A percentile compares a stretch with the other conserved stretches of the same genome.
Evolutionary conservation across 1,139 yeast species (phyloP).

Genomic region (Suzukiozyma palmioleophila): DNA sequence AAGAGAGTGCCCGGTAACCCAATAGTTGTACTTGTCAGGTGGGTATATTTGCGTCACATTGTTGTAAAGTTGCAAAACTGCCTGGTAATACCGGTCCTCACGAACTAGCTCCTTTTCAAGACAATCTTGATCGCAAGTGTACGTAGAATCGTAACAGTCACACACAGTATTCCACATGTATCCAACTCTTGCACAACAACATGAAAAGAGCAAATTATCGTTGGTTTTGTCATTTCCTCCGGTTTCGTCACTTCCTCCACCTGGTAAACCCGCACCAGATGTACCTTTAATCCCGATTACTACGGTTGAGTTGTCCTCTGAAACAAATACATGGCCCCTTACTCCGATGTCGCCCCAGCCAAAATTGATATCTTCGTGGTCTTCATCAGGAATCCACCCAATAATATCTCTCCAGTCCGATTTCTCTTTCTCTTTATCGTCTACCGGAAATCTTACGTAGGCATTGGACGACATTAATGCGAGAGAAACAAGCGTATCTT

Average conservation of each 20-base stretch:
- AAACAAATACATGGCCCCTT: conserved; percentile 85
- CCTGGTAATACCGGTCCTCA: conserved; percentile 78
- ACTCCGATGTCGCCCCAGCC: conserved; percentile 89
- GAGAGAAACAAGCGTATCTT: conserved; percentile 64
- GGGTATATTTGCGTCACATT: conserved; percentile 61
- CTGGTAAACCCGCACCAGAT: conserved; percentile 77
- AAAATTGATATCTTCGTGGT: conserved; percentile 40
- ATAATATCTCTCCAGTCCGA: conserved; percentile 85
- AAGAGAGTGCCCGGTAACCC: conserved; percentile 94
- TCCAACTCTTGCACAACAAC: conserved; percentile 94
- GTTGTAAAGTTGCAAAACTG: conserved; percentile 71
- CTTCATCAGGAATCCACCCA: conserved; percentile 46
- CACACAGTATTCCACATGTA: conserved; percentile 95
- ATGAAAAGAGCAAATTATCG: conserved; percentile 84
- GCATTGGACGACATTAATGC: conserved; percentile 93
- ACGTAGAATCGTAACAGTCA: conserved; percentile 82
- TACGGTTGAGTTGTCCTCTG: conserved; percentile 58
- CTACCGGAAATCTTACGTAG: conserved; percentile 70
- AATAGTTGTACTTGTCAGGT: conserved; percentile 63
- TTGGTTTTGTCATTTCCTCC: conserved; percentile 75
- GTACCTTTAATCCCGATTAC: conserved; percentile 90
- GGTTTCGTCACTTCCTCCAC: conserved; percentile 73
- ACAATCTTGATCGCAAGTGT: conserved; percentile 87
- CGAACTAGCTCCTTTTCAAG: conserved; percentile 71
- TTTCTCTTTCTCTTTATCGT: conserved; percentile 49